A percentile compares a stretch with the other conserved stretches of the same genome.
These are phyloP conservation scores for Ophiostoma pallidulum DNA, from an alignment of 2,329 filamentous ascomycete species.

Conservation along the genomic window DNA sequence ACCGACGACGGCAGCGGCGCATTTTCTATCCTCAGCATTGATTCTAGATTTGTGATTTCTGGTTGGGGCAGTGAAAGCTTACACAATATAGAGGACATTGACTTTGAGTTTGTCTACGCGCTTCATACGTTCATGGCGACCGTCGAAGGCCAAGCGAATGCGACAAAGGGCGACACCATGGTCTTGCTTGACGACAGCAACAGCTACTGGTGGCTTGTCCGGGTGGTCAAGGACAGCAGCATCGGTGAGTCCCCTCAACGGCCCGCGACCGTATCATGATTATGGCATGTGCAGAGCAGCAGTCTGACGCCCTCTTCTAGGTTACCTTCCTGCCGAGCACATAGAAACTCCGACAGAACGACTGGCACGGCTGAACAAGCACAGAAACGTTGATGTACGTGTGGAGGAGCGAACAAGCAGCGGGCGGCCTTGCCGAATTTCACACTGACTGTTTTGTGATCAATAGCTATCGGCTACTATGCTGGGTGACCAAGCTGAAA, in stretches of 20 bases:
- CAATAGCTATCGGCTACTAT: constrained; percentile 51
- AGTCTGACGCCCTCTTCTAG: constrained; percentile 36
- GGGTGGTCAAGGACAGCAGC: constrained; percentile 94
- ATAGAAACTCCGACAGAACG: constrained; percentile 97
- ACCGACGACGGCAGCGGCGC: constrained; percentile 50
- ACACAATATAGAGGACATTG: constrained; percentile 94
- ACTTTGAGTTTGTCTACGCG: constrained; percentile 99
- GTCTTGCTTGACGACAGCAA: constrained; percentile 96
- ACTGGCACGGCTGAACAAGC: constrained; percentile 88
- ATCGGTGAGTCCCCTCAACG: constrained; percentile 56
- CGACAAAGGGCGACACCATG: constrained; percentile 98
- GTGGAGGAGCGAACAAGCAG: neutral
- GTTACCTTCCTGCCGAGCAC: constrained; percentile 92
- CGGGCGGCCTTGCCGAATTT: too few species aligned
- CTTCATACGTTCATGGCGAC: constrained; percentile 96
- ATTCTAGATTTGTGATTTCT: constrained; percentile 57
- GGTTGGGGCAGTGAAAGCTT: constrained; percentile 75
- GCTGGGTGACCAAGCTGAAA: constrained; percentile 58
- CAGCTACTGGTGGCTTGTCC: constrained; percentile 98
- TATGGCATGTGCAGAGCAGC: neutral
- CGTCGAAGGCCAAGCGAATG: constrained; percentile 96
- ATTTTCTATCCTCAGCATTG: constrained; percentile 40
- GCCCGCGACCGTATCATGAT: too few species aligned
- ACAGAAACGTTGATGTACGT: constrained; percentile 91
- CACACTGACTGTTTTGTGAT: neutral